A percentile compares a stretch with the other conserved stretches of the same genome.
These are phyloP conservation scores for Sporothrix phasma DNA, from an alignment of 2,329 filamentous ascomycete genomes.

Conservation along the genomic window DNA sequence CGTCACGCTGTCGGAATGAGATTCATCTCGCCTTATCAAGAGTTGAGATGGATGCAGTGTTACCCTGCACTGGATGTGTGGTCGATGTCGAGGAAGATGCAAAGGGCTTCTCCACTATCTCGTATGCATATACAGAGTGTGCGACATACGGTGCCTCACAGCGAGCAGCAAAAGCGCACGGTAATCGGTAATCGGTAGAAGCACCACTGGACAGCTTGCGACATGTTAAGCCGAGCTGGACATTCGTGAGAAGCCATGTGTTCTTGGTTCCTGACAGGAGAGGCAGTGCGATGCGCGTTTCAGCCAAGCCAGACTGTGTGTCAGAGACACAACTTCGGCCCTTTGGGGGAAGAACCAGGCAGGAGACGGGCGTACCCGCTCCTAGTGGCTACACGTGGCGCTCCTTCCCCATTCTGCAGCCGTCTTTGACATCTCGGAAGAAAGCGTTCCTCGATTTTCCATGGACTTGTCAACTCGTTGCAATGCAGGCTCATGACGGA, in stretches of 20 bases:
- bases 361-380: slow-evolving; percentile 1
- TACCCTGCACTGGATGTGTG: not conserved
- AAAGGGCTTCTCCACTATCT: not conserved
- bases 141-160: not conserved
- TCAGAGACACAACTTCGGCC: slow-evolving; percentile 18
- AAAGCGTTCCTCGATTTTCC: not conserved
- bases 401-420: not conserved
- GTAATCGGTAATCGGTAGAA: not conserved
- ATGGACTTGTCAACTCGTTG: not conserved
- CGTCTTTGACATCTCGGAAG: not conserved
- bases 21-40: not conserved
- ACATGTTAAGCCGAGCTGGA: not conserved
- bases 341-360: not conserved
- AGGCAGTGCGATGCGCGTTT: slow-evolving; percentile 18
- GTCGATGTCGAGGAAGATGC: not conserved
- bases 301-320: slow-evolving; percentile 19
- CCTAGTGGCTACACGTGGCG: not conserved
- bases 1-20: not conserved
- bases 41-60: not conserved
- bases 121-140: not conserved
- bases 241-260: no score
- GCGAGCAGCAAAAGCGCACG: not conserved
- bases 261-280: not conserved
- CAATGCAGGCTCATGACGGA: not conserved
- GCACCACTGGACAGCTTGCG: not conserved